Evolutionary conservation across 352 stramenopile genomes (phyloP).

Genomic region (Phytopythium oedochilum): DNA sequence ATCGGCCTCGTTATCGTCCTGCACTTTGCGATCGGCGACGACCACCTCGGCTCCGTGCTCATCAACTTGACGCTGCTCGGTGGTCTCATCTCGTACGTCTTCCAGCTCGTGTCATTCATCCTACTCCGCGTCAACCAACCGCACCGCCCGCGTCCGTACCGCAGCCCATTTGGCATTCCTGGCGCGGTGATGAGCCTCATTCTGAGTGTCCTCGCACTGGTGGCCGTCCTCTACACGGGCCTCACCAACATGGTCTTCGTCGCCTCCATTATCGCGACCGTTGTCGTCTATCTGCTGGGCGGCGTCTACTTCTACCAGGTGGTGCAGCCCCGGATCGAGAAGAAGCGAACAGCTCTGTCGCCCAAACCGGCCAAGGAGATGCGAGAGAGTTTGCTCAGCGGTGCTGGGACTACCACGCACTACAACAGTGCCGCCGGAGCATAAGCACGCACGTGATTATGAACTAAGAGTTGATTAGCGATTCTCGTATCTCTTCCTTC

Average conservation of each 20-base stretch:
- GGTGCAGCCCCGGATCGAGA: slow-evolving; percentile 29
- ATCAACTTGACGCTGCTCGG: slow-evolving; percentile 50
- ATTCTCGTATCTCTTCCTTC: too few relatives aligned
- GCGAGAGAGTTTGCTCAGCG: slow-evolving; percentile 39
- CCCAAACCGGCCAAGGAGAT: slow-evolving; percentile 27
- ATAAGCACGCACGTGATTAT: too few relatives aligned
- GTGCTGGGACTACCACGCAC: too few relatives aligned
- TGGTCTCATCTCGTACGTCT: slow-evolving; percentile 54
- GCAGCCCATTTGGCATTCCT: slow-evolving; percentile 37
- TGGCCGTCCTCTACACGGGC: slow-evolving; percentile 56
- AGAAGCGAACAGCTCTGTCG: slow-evolving; percentile 14
- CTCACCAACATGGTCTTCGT: slow-evolving; percentile 40
- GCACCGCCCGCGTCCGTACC: slow-evolving; percentile 40
- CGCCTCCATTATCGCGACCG: slow-evolving; percentile 37
- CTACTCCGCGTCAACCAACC: slow-evolving; percentile 40
- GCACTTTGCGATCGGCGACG: slow-evolving; percentile 51
- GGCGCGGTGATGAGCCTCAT: slow-evolving; percentile 36
- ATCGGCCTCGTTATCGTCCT: slow-evolving; percentile 34
- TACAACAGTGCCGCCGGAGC: too few relatives aligned
- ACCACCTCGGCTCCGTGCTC: slow-evolving; percentile 43
- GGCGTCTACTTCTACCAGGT: slow-evolving; percentile 32
- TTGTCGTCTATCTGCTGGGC: slow-evolving; percentile 35
- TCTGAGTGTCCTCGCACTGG: slow-evolving; percentile 31
- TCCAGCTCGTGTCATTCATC: slow-evolving; percentile 62
- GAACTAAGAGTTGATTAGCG: too few relatives aligned